These are phyloP conservation scores for Exophiala dermatitidis DNA, from an alignment of 2,329 filamentous ascomycete species.

Conservation along the genomic window DNA sequence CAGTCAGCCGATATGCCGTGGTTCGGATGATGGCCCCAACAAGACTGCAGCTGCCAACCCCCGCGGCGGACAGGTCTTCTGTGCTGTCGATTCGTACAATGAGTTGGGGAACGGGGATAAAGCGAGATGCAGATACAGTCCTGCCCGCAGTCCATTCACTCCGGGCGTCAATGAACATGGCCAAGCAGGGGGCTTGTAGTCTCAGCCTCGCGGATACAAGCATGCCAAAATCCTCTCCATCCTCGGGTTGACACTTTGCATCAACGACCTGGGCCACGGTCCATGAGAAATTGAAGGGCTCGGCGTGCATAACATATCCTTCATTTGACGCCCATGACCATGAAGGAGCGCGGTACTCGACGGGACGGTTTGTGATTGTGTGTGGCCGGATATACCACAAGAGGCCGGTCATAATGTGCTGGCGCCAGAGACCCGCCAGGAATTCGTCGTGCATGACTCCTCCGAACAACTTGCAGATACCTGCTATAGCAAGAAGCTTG, in stretches of 20 bases:
- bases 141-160: conserved; percentile 5
- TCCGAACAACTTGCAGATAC: conserved; percentile 13
- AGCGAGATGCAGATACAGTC: no score
- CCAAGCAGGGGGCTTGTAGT: conserved; percentile 7
- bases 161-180: neutral
- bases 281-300: conserved; percentile 8
- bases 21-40: conserved; percentile 23
- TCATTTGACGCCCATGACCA: conserved; percentile 22
- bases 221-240: conserved; percentile 6
- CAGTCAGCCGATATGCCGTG: conserved; percentile 22
- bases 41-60: conserved; percentile 5
- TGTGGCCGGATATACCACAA: conserved; percentile 14
- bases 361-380: neutral
- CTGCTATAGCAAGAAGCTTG: conserved; percentile 21
- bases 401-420: conserved; percentile 8
- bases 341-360: conserved; percentile 15
- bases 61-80: neutral
- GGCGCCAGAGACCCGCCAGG: conserved; percentile 13
- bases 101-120: neutral
- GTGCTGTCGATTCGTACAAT: conserved; percentile 7
- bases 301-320: conserved; percentile 13
- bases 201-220: conserved; percentile 4
- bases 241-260: neutral
- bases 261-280: conserved; percentile 4
- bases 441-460: conserved; percentile 7